These are phyloP conservation scores for Adansonia madagascariensis DNA, from an alignment of 441 rosid genomes.

Conservation along the genomic window DNA sequence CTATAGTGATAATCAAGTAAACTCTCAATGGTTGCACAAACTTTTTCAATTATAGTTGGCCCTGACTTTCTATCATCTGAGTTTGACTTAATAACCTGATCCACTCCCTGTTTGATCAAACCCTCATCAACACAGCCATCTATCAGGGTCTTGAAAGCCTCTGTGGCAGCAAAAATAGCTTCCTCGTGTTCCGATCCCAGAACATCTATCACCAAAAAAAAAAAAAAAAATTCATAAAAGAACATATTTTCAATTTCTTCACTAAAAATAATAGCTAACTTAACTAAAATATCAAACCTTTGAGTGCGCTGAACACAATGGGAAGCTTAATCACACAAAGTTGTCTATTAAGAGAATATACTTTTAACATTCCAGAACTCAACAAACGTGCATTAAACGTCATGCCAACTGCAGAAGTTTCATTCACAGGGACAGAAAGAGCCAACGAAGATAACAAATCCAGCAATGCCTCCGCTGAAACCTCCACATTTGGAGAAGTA, in stretches of 20 bases:
- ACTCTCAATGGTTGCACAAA: constrained; percentile 74
- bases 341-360: constrained; percentile 63
- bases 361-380: constrained; percentile 76
- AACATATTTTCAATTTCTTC: background rate
- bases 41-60: constrained; percentile 79
- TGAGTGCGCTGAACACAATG: constrained; percentile 67
- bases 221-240: constrained; percentile 22
- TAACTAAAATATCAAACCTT: constrained; percentile 49
- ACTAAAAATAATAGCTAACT: background rate
- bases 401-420: constrained; percentile 72
- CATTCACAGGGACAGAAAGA: constrained; percentile 51
- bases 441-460: constrained; percentile 70
- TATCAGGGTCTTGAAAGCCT: constrained; percentile 77
- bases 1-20: constrained; percentile 78
- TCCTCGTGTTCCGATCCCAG: constrained; percentile 87
- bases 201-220: constrained; percentile 60
- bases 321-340: constrained; percentile 75
- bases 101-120: constrained; percentile 76
- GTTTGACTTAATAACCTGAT: constrained; percentile 48
- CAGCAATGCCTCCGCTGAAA: constrained; percentile 68
- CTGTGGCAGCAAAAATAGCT: constrained; percentile 80
- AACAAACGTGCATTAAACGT: constrained; percentile 77
- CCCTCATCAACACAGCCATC: constrained; percentile 69
- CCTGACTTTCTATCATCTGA: constrained; percentile 51
- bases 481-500: constrained; percentile 53